Base-by-base conservation (phyloP, 1,139 yeast genomes). In the Lodderomyces elongisporus region DNA sequence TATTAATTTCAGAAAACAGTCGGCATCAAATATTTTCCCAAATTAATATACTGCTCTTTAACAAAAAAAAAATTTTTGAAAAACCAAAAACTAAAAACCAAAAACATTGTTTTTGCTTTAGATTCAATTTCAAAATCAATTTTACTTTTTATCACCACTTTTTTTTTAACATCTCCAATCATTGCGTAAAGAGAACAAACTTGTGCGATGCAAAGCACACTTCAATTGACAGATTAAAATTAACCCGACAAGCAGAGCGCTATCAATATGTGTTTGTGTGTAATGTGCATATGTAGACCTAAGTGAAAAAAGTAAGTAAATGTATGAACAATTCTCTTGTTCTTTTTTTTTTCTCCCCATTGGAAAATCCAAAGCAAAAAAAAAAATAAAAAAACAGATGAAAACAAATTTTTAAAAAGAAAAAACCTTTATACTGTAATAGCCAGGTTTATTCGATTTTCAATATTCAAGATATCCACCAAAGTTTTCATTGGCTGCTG, bases 171-270 rank as follows among this genome's bases (percentile, higher is more conserved):
- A n/a, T n/a, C n/a, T n/a, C n/a, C n/a, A 18, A 10, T 7, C 22
- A 7, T 10, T 18, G 22, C 10, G 10, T 10, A 18, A 18, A 18
- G 10, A 18, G 10, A 18, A 18, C 10, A 18, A 18, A 18, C 7
- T 10, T 7, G 22, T 18, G 22, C 22, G 10, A 18, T n/a, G n/a
- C n/a, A n/a, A 18, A 18, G 22, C 10, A 18, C 18, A 17, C 13
- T n/a, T 5, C 14, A 4, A 20, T 18, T 28, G 13, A n/a, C 12
- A 12, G 14, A 24, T 14, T 26, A 7, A n/a, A n/a, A 7, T 13
- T 6, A 24, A 7, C 8, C 13, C 36, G 45, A 58, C 62, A 59
- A 60, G 66, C 66, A 60, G 66, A 61, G 66, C 54, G 56, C 63
- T 42, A 36, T 41, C 49, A 47, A n/a, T 37, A 10, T 12, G 8